A percentile compares a stretch with the other conserved stretches of the same genome.
Conservation (phyloP, 139 green algal species). For the Chlorella sorokiniana region DNA sequence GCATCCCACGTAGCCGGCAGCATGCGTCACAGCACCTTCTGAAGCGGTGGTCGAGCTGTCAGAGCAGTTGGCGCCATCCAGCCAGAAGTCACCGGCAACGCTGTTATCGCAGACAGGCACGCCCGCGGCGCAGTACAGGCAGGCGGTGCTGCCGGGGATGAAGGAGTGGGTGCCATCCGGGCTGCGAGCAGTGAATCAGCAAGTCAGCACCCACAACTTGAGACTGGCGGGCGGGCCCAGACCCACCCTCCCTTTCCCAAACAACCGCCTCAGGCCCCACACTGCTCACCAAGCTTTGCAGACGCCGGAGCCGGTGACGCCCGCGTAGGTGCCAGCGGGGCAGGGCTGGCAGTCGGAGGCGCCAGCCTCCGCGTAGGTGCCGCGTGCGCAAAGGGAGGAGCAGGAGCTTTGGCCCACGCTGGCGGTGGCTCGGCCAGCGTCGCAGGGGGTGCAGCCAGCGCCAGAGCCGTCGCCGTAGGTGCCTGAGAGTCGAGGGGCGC, state of each 20-base stretch:
- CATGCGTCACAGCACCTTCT: no score
- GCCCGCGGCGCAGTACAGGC: background rate
- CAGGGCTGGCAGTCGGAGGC: slow-evolving; percentile 16
- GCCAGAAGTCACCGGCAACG: background rate
- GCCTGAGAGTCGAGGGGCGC: background rate
- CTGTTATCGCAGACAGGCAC: background rate
- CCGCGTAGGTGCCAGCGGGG: background rate
- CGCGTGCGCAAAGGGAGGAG: background rate
- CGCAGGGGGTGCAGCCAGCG: background rate
- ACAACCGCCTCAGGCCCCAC: background rate
- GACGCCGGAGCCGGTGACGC: no score
- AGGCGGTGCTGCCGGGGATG: background rate
- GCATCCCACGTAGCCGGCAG: no score
- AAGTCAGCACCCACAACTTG: background rate
- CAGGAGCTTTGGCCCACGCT: background rate
- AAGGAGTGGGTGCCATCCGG: background rate
- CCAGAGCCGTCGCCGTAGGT: background rate
- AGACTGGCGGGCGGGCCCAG: background rate
- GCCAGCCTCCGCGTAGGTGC: background rate
- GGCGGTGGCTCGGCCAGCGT: background rate
- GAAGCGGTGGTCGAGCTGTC: background rate
- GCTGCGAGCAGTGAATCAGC: background rate
- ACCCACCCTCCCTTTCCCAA: background rate
- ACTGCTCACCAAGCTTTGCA: slow-evolving; percentile 4
- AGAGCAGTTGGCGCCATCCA: background rate